phyloP scores from a whole-genome alignment of 495 filamentous ascomycete genomes.

The Entonaema liquescens region DNA sequence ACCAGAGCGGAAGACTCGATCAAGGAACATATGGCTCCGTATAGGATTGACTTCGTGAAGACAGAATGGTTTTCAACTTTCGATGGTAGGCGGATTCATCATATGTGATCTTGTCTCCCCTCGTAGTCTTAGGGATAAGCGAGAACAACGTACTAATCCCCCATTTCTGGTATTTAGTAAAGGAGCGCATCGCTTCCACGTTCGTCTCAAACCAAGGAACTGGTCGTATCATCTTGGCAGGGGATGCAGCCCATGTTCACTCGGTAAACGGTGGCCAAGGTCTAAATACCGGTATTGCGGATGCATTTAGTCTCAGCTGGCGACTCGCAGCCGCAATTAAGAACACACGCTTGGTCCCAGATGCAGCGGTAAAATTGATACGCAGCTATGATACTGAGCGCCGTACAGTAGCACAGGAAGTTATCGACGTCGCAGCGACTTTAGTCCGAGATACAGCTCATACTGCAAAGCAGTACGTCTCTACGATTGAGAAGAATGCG shows the following conservation, averaged over 20 bases:
- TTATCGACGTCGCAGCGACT: conserved; percentile 59
- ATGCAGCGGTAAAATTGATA: conserved; percentile 46
- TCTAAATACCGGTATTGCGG: conserved; percentile 59
- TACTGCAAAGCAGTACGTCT: conserved; percentile 41
- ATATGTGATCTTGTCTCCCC: neutral
- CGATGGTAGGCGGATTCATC: conserved; percentile 27
- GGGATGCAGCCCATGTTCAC: conserved; percentile 62
- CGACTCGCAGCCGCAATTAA: conserved; percentile 25
- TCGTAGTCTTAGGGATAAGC: neutral
- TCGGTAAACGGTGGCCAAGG: conserved; percentile 60
- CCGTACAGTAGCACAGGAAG: conserved; percentile 54
- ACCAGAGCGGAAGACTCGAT: conserved; percentile 38
- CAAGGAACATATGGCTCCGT: conserved; percentile 38
- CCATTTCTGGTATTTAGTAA: conserved; percentile 24
- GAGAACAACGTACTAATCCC: neutral
- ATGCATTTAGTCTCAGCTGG: conserved; percentile 60
- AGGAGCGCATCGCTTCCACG: conserved; percentile 38
- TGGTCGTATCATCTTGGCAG: conserved; percentile 55
- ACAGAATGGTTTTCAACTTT: conserved; percentile 46
- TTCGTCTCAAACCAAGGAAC: conserved; percentile 35
- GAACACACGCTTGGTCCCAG: conserved; percentile 2
- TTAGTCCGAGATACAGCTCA: conserved; percentile 36
- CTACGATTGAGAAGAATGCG: conserved; percentile 39
- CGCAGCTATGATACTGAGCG: conserved; percentile 62
- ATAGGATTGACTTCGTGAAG: conserved; percentile 34